A percentile compares a stretch with the other conserved stretches of the same genome.
Conservation (phyloP, 768 basidiomycete genomes). For the Trametes cinnabarina region DNA sequence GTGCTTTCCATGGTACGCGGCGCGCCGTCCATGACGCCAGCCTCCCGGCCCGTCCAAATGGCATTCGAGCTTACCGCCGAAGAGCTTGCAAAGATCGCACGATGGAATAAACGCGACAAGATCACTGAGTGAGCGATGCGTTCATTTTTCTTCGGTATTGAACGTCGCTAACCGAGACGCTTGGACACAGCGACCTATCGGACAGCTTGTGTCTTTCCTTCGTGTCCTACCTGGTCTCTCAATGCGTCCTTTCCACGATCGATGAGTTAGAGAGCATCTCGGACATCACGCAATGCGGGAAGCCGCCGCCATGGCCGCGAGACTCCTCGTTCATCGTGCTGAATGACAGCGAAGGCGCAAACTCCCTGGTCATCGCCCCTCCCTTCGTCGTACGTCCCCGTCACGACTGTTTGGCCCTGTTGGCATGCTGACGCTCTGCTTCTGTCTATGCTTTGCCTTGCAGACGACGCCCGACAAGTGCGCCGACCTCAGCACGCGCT, state of each 20-base stretch:
- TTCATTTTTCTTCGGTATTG: too few species aligned
- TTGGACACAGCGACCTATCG: conserved; percentile 16
- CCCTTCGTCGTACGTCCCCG: conserved; percentile 16
- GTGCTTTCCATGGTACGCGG: conserved; percentile 6
- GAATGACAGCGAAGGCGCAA: background rate
- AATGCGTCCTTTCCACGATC: background rate
- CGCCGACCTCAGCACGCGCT: conserved; percentile 12
- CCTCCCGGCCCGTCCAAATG: background rate
- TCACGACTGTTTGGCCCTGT: background rate
- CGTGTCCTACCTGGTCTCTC: conserved; percentile 9
- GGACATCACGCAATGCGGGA: background rate
- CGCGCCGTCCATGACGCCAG: background rate
- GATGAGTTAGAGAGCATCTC: background rate
- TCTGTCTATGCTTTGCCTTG: background rate
- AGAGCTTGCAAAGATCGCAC: conserved; percentile 1
- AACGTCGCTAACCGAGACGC: too few species aligned
- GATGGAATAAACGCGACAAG: conserved; percentile 11
- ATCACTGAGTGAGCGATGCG: too few species aligned
- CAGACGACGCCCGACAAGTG: conserved; percentile 9
- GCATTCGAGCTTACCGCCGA: conserved; percentile 16
- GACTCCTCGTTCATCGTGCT: conserved; percentile 5
- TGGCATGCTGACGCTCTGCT: background rate
- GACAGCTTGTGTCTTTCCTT: conserved; percentile 17
- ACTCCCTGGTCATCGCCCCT: conserved; percentile 11
- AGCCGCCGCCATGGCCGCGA: conserved; percentile 7